Base-by-base conservation (phyloP, 306 rosid genomes). In the Astragalus membranaceus region DNA sequence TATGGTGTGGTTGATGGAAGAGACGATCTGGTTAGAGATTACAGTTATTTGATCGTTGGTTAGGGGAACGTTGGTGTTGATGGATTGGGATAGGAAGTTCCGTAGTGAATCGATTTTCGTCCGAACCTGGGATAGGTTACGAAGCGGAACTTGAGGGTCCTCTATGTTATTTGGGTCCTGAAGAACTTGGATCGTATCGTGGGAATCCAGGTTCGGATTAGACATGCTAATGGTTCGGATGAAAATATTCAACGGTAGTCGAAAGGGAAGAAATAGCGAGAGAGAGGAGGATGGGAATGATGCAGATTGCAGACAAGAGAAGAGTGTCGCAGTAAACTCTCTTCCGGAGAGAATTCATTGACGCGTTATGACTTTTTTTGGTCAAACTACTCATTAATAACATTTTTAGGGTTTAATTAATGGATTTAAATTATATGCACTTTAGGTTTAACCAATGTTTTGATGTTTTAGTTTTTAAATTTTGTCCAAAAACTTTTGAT, bases 21-120 rank as follows among this genome's bases (percentile, higher is more conserved):
- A 47, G 73, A 57, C 60, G 83, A 88, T 90, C 35, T 82, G 88
- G 60, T 83, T 66, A n/a, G 96, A 93, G 39, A 87, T 91, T 46
- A 16, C 41, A 13, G 79, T 61, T 80, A 76, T 51, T 69, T 90
- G 88, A 30, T 77, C 63, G n/a, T 26, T 11, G 79, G 68, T 63
- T 78, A 90, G 29, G 2, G 77, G 56, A 41, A 73, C 15, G 65
- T 82, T 80, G 66, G 68, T 9, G 61, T 72, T 47, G 65, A 88
- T 75, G 23, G 87, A 84, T 13, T 90, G 72, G 11, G 88, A 82
- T 42, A 93, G 81, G 72, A 85, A 82, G 51, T 46, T 68, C 7
- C 83, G 88, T 10, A 93, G 81, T 17, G 83, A 79, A 78, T 84
- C 93, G 77, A 90, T 81, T 61, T 82, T 75, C 13, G 35, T 60